Base-by-base conservation (phyloP, 164 flowering plant genomes). In the Annona cherimola region DNA sequence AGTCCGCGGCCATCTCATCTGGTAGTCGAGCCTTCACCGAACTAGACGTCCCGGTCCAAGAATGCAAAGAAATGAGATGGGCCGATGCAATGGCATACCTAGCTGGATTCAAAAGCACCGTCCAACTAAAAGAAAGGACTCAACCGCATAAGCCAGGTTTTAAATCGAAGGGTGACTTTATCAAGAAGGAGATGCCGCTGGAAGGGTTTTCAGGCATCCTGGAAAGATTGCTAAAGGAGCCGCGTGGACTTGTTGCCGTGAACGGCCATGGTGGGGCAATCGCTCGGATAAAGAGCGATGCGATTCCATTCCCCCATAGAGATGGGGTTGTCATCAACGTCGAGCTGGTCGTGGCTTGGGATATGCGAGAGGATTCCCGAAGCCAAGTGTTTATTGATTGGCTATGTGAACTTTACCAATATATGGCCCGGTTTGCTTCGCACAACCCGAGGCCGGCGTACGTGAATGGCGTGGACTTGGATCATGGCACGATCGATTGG, bases 251-350 rank as follows among this genome's bases (percentile, higher is more conserved):
- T 2, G 11, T 77, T 45, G 54, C 40, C 11, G 45, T 68, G 60
- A 66, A 69, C 43, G 80, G 80, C 5, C 65, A 71, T 69, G 82
- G 82, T 11, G 82, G 80, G 20, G 67, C 11, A 6, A 77, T 80
- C 80, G 16, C 35, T 42, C 5, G 45, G 61, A 55, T 74, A 45
- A 35, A 73, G 7, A 69, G 66, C n/a, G 42, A 61, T 40, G 73
- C 44, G 39, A 72, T 57, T 19, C 80, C 82, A 35, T 77, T 74
- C 19, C 82, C 80, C 1, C 82, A 80, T 35, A 63, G 80, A 9
- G 67, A 42, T n/a, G 77, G 79, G 3, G 63, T 14, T 19, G 54
- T 71, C 5, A 62, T 5, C 40, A 67, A 20, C 14, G 74, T 80
- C 2, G 60, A 71, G 66, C 67, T 77, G 44, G 0, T 61, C 3